These are phyloP conservation scores for Tuber aestivum DNA, from an alignment of 495 filamentous ascomycete genomes.

Conservation along the genomic window DNA sequence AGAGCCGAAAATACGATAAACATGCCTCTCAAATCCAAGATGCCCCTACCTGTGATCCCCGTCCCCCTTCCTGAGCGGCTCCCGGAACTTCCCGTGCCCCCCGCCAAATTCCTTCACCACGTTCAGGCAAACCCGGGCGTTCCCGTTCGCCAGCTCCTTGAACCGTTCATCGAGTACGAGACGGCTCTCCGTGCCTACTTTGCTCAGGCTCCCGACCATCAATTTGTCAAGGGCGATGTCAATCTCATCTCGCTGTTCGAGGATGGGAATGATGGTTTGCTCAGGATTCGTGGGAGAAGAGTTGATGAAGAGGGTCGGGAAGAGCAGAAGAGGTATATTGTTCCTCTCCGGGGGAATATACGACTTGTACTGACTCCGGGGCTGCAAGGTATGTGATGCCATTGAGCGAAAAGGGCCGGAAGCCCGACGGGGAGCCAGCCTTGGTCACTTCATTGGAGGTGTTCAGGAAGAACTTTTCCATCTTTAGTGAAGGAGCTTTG, in stretches of 20 bases:
- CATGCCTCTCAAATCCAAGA: conserved; percentile 2
- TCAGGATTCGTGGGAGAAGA: conserved; percentile 60
- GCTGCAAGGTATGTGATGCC: conserved; percentile 60
- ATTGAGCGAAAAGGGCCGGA: conserved; percentile 55
- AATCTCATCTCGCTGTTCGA: conserved; percentile 68
- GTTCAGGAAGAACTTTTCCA: conserved; percentile 67
- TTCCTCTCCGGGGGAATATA: not conserved
- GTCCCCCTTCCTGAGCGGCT: conserved; percentile 38
- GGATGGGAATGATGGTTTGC: conserved; percentile 48
- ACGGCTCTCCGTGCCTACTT: conserved; percentile 61
- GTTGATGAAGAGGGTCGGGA: conserved; percentile 50
- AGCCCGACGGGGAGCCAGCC: conserved; percentile 56
- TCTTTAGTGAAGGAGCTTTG: conserved; percentile 66
- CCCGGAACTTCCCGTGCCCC: conserved; percentile 48
- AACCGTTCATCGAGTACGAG: conserved; percentile 66
- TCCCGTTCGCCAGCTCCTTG: conserved; percentile 54
- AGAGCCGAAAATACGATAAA: not conserved
- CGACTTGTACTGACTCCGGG: not conserved
- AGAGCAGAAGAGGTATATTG: conserved; percentile 50
- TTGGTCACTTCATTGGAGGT: conserved; percentile 59
- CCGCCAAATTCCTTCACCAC: conserved; percentile 47
- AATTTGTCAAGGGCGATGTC: conserved; percentile 55
- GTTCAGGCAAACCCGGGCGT: conserved; percentile 50
- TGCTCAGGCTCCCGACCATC: conserved; percentile 61
- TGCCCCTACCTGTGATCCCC: conserved; percentile 9